These are phyloP conservation scores for Bruguiera hainesii DNA, from an alignment of 441 rosid species.

Conservation along the genomic window DNA sequence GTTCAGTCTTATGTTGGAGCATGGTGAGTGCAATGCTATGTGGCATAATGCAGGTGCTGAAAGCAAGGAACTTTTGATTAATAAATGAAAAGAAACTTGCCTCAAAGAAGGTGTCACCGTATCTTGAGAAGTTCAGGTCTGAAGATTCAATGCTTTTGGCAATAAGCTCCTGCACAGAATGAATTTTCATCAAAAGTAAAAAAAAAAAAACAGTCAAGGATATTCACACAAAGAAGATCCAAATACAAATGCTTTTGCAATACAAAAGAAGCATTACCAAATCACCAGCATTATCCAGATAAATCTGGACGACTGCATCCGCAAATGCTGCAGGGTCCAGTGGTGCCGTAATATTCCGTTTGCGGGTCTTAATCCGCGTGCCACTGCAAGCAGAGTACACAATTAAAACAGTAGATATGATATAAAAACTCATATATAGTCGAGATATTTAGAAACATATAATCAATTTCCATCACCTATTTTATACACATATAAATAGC, in stretches of 20 bases:
- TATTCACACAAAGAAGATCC: neutral
- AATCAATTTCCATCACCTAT: too few relatives aligned
- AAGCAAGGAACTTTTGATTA: neutral
- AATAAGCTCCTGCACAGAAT: constrained; percentile 66
- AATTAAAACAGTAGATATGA: constrained; percentile 4
- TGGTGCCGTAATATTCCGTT: constrained; percentile 98
- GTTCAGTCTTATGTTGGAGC: neutral
- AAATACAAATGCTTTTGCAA: neutral
- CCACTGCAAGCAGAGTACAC: constrained; percentile 48
- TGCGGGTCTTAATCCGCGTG: constrained; percentile 99
- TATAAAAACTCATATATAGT: neutral
- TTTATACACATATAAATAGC: too few relatives aligned
- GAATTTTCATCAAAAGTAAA: neutral
- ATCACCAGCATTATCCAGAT: constrained; percentile 99
- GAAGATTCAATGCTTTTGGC: constrained; percentile 89
- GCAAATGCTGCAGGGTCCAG: constrained; percentile 99
- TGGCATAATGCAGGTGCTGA: too few relatives aligned
- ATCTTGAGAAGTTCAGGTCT: constrained; percentile 90
- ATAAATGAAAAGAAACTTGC: constrained; percentile 29
- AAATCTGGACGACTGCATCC: constrained; percentile 99
- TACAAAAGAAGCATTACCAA: constrained; percentile 46
- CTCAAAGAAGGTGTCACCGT: constrained; percentile 99
- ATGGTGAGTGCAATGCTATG: too few relatives aligned
- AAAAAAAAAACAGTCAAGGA: neutral
- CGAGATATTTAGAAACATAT: neutral